phyloP scores from a whole-genome alignment of 805 yeast genomes.

The Wickerhamomyces bovis region DNA sequence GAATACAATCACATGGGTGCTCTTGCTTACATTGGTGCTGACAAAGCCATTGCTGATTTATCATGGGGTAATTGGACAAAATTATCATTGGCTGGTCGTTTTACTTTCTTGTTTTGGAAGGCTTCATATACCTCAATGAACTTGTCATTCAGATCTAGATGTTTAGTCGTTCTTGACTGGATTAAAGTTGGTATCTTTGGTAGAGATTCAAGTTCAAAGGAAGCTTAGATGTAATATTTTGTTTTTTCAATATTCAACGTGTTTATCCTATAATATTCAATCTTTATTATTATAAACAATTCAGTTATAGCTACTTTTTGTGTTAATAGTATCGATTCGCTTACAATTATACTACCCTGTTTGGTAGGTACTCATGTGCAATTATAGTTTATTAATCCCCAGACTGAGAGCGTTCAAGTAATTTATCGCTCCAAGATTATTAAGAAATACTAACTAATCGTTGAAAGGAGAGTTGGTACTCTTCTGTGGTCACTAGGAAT shows the following conservation, averaged over 20 bases:
- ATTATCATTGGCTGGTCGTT: slow-evolving; percentile 74
- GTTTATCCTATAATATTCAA: not conserved
- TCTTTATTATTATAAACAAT: too few relatives aligned
- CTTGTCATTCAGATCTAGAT: slow-evolving; percentile 81
- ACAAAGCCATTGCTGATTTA: slow-evolving; percentile 90
- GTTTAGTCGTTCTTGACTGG: slow-evolving; percentile 87
- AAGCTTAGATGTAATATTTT: slow-evolving; percentile 2
- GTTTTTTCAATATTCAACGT: not conserved
- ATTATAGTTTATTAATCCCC: too few relatives aligned
- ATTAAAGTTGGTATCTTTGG: slow-evolving; percentile 81
- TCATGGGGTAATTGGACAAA: slow-evolving; percentile 75
- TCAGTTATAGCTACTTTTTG: too few relatives aligned
- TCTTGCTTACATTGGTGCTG: slow-evolving; percentile 89
- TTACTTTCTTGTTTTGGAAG: slow-evolving; percentile 93
- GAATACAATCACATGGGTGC: slow-evolving; percentile 87
- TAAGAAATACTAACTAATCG: too few relatives aligned
- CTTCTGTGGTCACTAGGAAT: too few relatives aligned
- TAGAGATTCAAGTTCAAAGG: slow-evolving; percentile 62
- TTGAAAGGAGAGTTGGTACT: too few relatives aligned
- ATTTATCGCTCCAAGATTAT: too few relatives aligned
- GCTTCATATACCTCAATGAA: slow-evolving; percentile 91
- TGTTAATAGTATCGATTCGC: too few relatives aligned
- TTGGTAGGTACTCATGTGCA: too few relatives aligned
- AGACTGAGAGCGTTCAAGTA: too few relatives aligned
- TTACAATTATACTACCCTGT: too few relatives aligned